Percentiles rank a stretch among this genome's conserved stretches.
Conservation (phyloP, 768 basidiomycete genomes). For the Termitomyces sp. region DNA sequence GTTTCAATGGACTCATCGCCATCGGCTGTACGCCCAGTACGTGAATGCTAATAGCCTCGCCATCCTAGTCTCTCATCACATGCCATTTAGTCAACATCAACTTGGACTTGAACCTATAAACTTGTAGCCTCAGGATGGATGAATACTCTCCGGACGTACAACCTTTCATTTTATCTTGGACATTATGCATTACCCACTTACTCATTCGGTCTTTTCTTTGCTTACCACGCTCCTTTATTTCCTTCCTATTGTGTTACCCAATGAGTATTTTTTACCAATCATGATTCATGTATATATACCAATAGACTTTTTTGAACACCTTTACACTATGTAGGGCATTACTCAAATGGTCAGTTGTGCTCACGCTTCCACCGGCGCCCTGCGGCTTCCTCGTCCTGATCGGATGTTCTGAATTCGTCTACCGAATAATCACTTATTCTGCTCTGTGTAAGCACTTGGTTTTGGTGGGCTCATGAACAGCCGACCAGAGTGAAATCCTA, state of each 20-base stretch:
- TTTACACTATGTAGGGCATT: no score
- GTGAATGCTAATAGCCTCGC: conserved; percentile 10
- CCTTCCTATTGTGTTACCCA: background rate
- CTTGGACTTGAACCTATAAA: no score
- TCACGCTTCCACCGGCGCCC: no score
- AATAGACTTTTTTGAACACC: background rate
- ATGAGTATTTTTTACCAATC: background rate
- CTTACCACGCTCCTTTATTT: conserved; percentile 9
- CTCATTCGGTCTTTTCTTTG: background rate
- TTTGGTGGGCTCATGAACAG: no score
- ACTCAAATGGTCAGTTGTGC: no score
- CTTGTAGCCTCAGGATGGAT: background rate
- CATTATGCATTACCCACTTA: background rate
- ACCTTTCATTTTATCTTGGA: background rate
- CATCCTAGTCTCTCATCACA: background rate
- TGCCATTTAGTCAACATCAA: conserved; percentile 19
- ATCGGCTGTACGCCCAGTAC: conserved; percentile 41
- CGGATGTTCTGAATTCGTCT: no score
- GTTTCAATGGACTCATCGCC: conserved; percentile 39
- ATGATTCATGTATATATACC: background rate
- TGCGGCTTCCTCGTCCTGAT: background rate
- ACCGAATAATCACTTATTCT: no score
- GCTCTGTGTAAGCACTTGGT: no score
- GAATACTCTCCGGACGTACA: background rate
- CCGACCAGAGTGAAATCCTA: no score